Evolutionary conservation across 179 eudicot genomes (phyloP).

Genomic region (Drosera spatulata): DNA sequence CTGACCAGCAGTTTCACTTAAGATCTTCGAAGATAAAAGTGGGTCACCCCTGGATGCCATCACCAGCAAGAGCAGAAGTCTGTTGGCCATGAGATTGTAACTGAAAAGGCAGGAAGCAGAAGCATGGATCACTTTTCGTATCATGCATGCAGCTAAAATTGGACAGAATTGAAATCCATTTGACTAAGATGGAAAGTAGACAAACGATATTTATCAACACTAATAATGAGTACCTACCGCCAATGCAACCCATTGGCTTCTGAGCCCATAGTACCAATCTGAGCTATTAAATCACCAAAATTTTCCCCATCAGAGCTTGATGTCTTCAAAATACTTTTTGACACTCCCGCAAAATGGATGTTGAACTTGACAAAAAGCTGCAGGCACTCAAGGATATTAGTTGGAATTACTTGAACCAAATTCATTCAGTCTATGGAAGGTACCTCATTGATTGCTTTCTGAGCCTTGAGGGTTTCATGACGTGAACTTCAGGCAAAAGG

Average conservation of each 20-base stretch:
- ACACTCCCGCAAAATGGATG: constrained; percentile 73
- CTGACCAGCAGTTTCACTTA: constrained; percentile 85
- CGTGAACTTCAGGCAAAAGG: constrained; percentile 57
- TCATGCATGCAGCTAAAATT: constrained; percentile 7
- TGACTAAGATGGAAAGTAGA: too few species aligned
- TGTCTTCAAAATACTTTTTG: constrained; percentile 55
- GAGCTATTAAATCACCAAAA: constrained; percentile 71
- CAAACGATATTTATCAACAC: not conserved
- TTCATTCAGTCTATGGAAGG: constrained; percentile 2
- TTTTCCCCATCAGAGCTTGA: constrained; percentile 48
- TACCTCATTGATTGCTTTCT: constrained; percentile 98
- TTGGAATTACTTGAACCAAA: constrained; percentile 3
- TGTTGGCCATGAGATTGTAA: constrained; percentile 98
- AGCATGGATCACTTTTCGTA: constrained; percentile 3
- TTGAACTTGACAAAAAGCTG: constrained; percentile 99
- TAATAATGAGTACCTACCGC: constrained; percentile 42
- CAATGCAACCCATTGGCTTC: constrained; percentile 82
- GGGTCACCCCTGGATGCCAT: constrained; percentile 79
- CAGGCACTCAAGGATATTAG: constrained; percentile 13
- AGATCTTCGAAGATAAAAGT: constrained; percentile 42
- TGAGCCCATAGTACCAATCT: constrained; percentile 78
- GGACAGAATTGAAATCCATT: not conserved
- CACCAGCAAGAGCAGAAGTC: constrained; percentile 83
- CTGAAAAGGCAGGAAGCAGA: constrained; percentile 26
- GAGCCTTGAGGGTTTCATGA: constrained; percentile 92